Evolutionary conservation across 75 land plant species (phyloP).

Genomic region (Pseudotsuga menziesii): DNA sequence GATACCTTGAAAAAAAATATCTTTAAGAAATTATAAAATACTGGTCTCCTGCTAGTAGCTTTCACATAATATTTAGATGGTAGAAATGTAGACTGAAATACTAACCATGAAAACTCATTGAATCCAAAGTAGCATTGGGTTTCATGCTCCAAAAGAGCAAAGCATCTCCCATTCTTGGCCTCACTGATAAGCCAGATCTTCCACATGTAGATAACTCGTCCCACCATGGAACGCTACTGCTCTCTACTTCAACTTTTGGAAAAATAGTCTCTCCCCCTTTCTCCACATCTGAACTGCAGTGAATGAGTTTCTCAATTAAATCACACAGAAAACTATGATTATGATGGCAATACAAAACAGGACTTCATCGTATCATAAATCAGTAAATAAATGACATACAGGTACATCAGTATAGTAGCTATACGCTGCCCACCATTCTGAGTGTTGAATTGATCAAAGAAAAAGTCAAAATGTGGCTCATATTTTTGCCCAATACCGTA

Average conservation of each 20-base stretch:
- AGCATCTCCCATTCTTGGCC: conserved; percentile 62
- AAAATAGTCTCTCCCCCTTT: conserved; percentile 71
- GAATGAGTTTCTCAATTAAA: background rate
- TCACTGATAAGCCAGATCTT: conserved; percentile 49
- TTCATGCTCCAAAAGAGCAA: conserved; percentile 72
- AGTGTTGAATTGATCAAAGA: conserved; percentile 53
- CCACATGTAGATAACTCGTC: conserved; percentile 59
- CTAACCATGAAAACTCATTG: conserved; percentile 62
- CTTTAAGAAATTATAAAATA: conserved; percentile 2
- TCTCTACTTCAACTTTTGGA: conserved; percentile 42
- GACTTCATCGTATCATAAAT: background rate
- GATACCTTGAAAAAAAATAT: background rate
- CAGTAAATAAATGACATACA: conserved; percentile 28
- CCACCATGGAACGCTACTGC: conserved; percentile 24
- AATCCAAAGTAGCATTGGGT: conserved; percentile 54
- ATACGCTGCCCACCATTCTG: conserved; percentile 77
- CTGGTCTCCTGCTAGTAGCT: background rate
- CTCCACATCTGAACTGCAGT: conserved; percentile 70
- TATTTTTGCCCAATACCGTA: conserved; percentile 86
- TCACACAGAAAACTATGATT: background rate
- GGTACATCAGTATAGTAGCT: conserved; percentile 83
- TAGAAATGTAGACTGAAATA: background rate
- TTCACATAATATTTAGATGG: background rate
- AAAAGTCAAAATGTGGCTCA: conserved; percentile 77
- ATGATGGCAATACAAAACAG: background rate